Conservation (phyloP, 1,139 yeast genomes). For the Chernovozyma aurita region DNA sequence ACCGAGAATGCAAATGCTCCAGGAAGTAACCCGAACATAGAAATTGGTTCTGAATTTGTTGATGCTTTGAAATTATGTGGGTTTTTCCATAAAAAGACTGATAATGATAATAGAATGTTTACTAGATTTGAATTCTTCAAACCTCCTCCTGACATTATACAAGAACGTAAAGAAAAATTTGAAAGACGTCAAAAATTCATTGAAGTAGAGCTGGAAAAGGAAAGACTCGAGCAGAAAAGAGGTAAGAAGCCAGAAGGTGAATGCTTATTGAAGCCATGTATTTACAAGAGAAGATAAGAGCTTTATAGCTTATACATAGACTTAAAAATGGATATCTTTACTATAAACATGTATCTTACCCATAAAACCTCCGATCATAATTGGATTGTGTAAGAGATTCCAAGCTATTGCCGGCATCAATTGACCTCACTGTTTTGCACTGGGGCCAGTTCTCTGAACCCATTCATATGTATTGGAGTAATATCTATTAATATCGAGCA, state of each 20-base stretch:
- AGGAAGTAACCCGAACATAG: conserved; percentile 19
- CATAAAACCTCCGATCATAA: no score
- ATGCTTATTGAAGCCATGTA: conserved; percentile 92
- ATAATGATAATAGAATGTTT: conserved; percentile 87
- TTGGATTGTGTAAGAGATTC: no score
- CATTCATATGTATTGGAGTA: no score
- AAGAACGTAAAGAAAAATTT: conserved; percentile 60
- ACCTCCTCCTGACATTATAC: conserved; percentile 67
- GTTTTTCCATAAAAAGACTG: conserved; percentile 83
- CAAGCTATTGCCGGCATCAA: no score
- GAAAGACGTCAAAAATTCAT: conserved; percentile 67
- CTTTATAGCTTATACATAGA: no score
- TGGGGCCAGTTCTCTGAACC: no score
- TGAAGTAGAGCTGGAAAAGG: conserved; percentile 62
- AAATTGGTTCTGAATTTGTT: conserved; percentile 70
- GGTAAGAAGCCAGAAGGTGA: conserved; percentile 67
- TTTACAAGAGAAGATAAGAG: conserved; percentile 85
- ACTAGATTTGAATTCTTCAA: conserved; percentile 90
- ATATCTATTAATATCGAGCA: no score
- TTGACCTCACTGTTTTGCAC: no score
- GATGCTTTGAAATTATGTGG: conserved; percentile 74
- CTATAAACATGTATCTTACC: no score
- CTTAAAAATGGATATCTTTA: no score
- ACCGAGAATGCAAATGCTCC: conserved; percentile 41
- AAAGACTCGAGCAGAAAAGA: conserved; percentile 53